Base-by-base conservation (phyloP, 805 yeast genomes). In the Schwanniomyces sp. region DNA sequence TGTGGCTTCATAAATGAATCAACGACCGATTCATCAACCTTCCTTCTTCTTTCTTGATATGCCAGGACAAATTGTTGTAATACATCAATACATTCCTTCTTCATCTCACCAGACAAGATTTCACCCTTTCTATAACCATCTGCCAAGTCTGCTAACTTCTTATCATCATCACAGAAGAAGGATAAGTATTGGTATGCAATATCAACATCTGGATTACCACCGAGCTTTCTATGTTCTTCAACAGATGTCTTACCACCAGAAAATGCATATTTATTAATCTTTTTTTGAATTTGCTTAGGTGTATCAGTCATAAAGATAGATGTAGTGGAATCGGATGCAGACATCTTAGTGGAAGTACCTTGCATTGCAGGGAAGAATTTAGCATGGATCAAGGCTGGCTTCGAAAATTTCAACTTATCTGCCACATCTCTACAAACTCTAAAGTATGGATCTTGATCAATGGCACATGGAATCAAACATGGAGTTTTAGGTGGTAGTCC, bases 391-490 rank as follows among this genome's bases (percentile, higher is more conserved):
- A 94, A 79, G 8, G 97, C 83, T 16, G 98, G 98, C 71, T 94
- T 94, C 52, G 91, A 75, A 66, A 80, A 95, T 68, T 86, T 87
- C 66, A 94, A 80, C 69, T 92, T 94, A 61, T 85, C 91, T 9
- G 99, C 97, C 55, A 94, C 99, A 66, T 94, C 99, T 72, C 99
- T 81, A 70, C 96, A 89, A 18, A 94, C 95, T 70, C 99, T 81
- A 76, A 94, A 94, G 70, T 94, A 94, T 27, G 99, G 98, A 69
- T 94, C 99, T 76, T 92, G 99, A 67, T 94, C 99, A 65, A 94
- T 94, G 41, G 99, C 99, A 78, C 99, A 94, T 34, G 99, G 99
- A 67, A 94, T 94, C 67, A 94, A 76, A 70, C 96, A 90, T 52
- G 97, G 98, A 0, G 97, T 90, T 74, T 91, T 94, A 42, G 84